Base-by-base conservation (phyloP, 345 rosid species). In the Anacardium occidentale region DNA sequence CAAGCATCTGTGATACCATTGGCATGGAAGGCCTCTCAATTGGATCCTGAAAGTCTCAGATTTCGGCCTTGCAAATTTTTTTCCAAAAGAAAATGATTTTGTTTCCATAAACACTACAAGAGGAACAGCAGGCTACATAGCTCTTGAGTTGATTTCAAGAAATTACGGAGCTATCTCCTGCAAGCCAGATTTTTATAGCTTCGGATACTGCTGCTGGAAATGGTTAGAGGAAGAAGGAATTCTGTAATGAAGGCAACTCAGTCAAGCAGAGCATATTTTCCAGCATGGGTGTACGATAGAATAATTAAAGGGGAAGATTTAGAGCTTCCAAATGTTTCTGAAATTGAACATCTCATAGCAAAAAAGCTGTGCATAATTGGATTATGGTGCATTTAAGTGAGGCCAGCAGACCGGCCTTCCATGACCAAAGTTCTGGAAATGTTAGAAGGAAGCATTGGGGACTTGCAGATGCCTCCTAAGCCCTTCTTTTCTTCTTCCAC, bases 111-210 rank as follows among this genome's bases (percentile, higher is more conserved):
- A 50, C 18, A 40, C 62, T 55, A 20, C 44, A 45, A 60, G 61
- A 70, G 81, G 75, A 70, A 74, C 75, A 7, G 32, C 70, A 25
- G 72, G 75, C 2, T 78, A 78, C 65, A 24, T 74, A 60, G 81
- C 81, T 65, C 78, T 75, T 12, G 78, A 78, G 60, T 44, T 75
- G 62, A 62, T 79, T 42, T 75, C 74, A 15, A 61, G 54, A n/a
- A 75, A 68, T 25, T 59, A 75, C 4, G 69, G 64, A 24, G 26
- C 56, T 20, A 66, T 75, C 37, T 79, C 79, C 34, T 52, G 64
- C 63, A 79, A 79, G 64, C 75, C 76, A 25, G 82, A 79, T 68
- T 74, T 75, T 21, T 79, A 71, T 24, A 75, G 79, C 40, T 79
- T 66, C 40, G 82, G 44, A 72, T 72, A 68, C 40, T 79, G 20